Evolutionary conservation across 2,329 filamentous ascomycete species (phyloP).

Genomic region (Apiospora arundinis): DNA sequence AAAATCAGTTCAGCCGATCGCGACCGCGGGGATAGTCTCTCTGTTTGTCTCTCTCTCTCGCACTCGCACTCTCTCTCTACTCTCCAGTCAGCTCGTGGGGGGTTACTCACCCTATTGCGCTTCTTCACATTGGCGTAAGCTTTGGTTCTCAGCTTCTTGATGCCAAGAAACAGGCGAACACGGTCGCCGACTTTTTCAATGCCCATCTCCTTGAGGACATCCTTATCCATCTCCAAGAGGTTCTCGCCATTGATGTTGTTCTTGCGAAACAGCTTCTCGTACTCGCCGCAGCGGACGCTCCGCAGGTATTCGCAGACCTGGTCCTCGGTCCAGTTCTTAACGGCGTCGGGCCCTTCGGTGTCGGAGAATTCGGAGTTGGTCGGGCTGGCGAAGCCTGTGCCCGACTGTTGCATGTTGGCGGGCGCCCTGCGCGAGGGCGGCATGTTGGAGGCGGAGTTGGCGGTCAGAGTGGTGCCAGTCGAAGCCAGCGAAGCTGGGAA

Average conservation of each 20-base stretch:
- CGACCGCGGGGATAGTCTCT: background rate
- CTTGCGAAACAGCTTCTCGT: slow-evolving; percentile 85
- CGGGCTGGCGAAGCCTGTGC: slow-evolving; percentile 75
- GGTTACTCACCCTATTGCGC: slow-evolving; percentile 75
- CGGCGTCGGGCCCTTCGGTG: slow-evolving; percentile 74
- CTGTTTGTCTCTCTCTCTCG: background rate
- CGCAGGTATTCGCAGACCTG: slow-evolving; percentile 89
- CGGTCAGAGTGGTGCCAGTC: slow-evolving; percentile 50
- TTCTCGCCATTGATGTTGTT: slow-evolving; percentile 99
- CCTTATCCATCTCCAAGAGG: slow-evolving; percentile 94
- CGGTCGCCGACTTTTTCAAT: slow-evolving; percentile 98
- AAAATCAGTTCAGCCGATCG: slow-evolving; percentile 12
- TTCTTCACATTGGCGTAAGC: slow-evolving; percentile 80
- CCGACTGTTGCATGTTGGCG: slow-evolving; percentile 50
- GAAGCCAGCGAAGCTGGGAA: slow-evolving; percentile 65
- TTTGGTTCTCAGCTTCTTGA: slow-evolving; percentile 82
- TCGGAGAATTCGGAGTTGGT: slow-evolving; percentile 95
- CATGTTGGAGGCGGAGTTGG: slow-evolving; percentile 56
- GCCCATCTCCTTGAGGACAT: slow-evolving; percentile 95
- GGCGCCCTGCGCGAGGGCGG: slow-evolving; percentile 59
- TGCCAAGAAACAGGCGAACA: slow-evolving; percentile 85
- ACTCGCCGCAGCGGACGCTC: slow-evolving; percentile 91
- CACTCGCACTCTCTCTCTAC: background rate
- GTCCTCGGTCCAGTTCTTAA: slow-evolving; percentile 90
- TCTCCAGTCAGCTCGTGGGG: slow-evolving; percentile 2